Evolutionary conservation across 2,329 filamentous ascomycete species (phyloP), one percentile per base, ranked within the genome.

Genomic region (Hymenoscyphus fraxineus): DNA sequence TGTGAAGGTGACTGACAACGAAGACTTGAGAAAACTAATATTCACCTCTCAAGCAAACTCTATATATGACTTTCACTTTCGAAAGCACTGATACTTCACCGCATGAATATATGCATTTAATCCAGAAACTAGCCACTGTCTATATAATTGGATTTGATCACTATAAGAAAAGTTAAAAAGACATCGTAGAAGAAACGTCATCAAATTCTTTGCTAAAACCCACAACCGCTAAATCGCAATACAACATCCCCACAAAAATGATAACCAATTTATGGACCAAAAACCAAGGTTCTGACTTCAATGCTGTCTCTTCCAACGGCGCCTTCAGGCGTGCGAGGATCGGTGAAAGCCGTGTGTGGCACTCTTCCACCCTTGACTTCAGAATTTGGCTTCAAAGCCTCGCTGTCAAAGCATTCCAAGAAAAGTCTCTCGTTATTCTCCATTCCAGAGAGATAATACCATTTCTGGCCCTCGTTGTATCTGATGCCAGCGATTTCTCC

Each of bases 271-370:
- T 63, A 74, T 60, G 72, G 72, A 15, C 89, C 90, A 81, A 97
- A 96, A 0, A 97, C 90, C 76, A 97, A 80, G 41, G 91, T 88
- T 71, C 93, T 83, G 16, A 97, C 90, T 77, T 97, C 93, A 74
- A 97, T 96, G 75, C 92, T 96, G 80, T 96, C 91, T 69, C 93
- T 83, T 0, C 84, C 85, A 68, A 87, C 86, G 4, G 90, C 91
- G 57, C 88, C 89, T 19, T 82, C 78, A 2, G 87, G 84, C 0
- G 90, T 92, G 65, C 88, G 80, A 1, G 90, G 88, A 75, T 97
- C 90, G 47, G 83, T 80, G 77, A 97, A 97, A 0, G 92, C 92
- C 10, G 76, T 67, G 78, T 96, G 92, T 15, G 92, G 87, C 58
- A 85, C 78, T 59, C 84, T 76, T 0, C 85, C 85, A 16, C 83